Evolutionary conservation across 1,139 yeast species (phyloP).

Genomic region (Pneumocystis sp.): DNA sequence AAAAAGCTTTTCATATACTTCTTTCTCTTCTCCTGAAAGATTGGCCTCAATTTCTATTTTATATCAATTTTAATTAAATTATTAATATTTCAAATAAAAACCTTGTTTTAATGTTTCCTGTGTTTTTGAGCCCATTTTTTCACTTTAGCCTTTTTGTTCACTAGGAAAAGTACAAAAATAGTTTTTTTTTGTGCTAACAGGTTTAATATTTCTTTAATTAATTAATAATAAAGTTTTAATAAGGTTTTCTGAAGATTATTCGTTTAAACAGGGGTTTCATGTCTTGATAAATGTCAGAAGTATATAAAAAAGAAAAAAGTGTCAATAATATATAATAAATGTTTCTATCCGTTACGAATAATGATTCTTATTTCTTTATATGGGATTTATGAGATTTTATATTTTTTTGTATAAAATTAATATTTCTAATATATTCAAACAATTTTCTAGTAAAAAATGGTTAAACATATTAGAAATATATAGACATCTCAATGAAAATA

Average conservation of each 20-base stretch:
- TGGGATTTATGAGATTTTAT: no score
- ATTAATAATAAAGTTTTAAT: background rate
- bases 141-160: background rate
- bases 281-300: background rate
- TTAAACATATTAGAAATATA: no score
- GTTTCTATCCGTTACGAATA: no score
- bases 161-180: background rate
- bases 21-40: constrained; percentile 67
- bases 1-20: constrained; percentile 58
- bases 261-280: background rate
- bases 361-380: no score
- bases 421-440: no score
- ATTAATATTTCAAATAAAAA: background rate
- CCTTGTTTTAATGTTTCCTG: background rate
- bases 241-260: background rate
- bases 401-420: no score
- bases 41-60: background rate
- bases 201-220: background rate
- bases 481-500: no score
- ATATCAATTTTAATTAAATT: background rate
- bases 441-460: no score
- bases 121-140: background rate
- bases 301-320: no score
- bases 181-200: background rate
- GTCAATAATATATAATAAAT: no score